Evolutionary conservation across 1,284 basidiomycete genomes (phyloP).

Genomic region (Entoloma clypeatum): DNA sequence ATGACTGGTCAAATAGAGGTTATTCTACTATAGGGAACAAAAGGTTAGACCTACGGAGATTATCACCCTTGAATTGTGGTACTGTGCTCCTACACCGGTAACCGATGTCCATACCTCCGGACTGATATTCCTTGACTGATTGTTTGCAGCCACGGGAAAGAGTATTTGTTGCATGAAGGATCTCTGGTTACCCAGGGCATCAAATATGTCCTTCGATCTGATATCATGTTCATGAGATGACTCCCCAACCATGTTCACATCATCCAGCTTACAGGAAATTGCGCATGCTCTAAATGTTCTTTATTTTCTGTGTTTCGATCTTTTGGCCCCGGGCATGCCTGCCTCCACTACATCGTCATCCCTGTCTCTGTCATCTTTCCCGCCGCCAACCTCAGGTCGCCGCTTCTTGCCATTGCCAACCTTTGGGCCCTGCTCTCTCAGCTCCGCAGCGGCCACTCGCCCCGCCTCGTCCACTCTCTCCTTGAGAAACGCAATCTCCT

Average conservation of each 20-base stretch:
- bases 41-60: conserved; percentile 47
- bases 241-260: background rate
- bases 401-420: conserved; percentile 52
- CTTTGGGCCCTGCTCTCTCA: conserved; percentile 62
- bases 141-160: conserved; percentile 59
- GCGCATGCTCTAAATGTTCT: background rate
- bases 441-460: conserved; percentile 77
- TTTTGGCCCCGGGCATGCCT: conserved; percentile 64
- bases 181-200: conserved; percentile 60
- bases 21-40: conserved; percentile 63
- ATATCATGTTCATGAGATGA: conserved; percentile 64
- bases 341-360: conserved; percentile 87
- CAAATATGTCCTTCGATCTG: conserved; percentile 76
- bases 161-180: conserved; percentile 78
- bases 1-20: no score
- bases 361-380: conserved; percentile 72
- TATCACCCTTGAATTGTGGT: conserved; percentile 62
- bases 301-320: conserved; percentile 35
- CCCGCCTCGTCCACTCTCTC: conserved; percentile 91
- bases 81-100: conserved; percentile 72
- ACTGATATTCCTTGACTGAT: background rate
- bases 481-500: conserved; percentile 84
- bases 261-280: background rate
- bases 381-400: conserved; percentile 41
- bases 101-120: conserved; percentile 14